Evolutionary conservation across 371 early-diverging fungal genomes (phyloP).

Genomic region (Saksenaea oblongispora): DNA sequence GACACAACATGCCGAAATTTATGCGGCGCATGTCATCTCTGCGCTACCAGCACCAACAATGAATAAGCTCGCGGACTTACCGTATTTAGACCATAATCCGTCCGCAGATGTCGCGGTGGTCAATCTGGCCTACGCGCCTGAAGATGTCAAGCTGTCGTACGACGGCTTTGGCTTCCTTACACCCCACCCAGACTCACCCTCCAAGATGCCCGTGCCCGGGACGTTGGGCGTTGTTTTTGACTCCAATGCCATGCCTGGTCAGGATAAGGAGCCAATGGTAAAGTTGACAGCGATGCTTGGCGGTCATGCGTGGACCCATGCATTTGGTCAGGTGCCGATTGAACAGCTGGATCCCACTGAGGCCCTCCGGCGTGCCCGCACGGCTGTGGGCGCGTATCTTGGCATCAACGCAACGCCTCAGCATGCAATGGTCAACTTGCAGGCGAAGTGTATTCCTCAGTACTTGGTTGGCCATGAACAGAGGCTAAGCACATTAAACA

Average conservation of each 20-base stretch:
- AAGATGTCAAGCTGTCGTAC: constrained; percentile 45
- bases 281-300: constrained; percentile 93
- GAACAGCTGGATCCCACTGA: constrained; percentile 30
- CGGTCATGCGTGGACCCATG: constrained; percentile 72
- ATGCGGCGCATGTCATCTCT: constrained; percentile 66
- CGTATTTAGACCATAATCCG: constrained; percentile 59
- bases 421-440: constrained; percentile 55
- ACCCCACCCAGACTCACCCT: constrained; percentile 60
- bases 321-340: constrained; percentile 31
- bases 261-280: constrained; percentile 52
- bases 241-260: constrained; percentile 74
- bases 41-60: constrained; percentile 64
- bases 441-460: constrained; percentile 89
- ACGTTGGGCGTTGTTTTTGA: constrained; percentile 92
- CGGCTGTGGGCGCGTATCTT: constrained; percentile 55
- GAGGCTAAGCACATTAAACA: constrained; percentile 64
- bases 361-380: constrained; percentile 24
- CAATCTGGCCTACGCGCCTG: constrained; percentile 70
- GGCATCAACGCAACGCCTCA: constrained; percentile 58
- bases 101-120: constrained; percentile 85
- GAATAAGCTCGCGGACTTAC: constrained; percentile 37
- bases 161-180: constrained; percentile 92
- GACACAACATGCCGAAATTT: constrained; percentile 26
- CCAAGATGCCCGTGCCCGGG: constrained; percentile 43
- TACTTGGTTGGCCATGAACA: constrained; percentile 82